Conservation (phyloP, 164 flowering plant species). For the Saururus chinensis region DNA sequence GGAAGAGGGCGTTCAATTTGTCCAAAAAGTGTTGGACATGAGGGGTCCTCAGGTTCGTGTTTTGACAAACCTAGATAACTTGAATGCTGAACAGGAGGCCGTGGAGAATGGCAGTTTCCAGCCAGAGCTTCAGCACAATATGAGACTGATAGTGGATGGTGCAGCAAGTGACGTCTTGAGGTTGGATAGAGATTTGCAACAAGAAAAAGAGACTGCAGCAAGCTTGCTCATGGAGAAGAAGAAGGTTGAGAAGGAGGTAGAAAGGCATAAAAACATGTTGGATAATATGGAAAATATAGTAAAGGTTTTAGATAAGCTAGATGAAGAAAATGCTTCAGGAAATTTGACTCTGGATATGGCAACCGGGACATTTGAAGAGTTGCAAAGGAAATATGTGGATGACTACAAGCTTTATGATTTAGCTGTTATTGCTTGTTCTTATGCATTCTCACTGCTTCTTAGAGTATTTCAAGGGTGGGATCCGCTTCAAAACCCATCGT, state of each 20-base stretch:
- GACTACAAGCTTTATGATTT: slow-evolving; percentile 70
- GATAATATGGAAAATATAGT: slow-evolving; percentile 44
- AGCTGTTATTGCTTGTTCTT: slow-evolving; percentile 69
- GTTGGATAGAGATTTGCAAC: slow-evolving; percentile 54
- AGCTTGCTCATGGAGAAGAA: slow-evolving; percentile 67
- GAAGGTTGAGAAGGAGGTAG: slow-evolving; percentile 43
- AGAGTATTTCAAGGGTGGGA: slow-evolving; percentile 90
- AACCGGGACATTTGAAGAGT: slow-evolving; percentile 36
- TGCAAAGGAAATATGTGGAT: slow-evolving; percentile 36
- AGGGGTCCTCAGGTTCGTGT: slow-evolving; percentile 85
- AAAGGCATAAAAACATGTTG: slow-evolving; percentile 45
- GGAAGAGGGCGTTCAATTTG: slow-evolving; percentile 48
- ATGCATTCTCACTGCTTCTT: slow-evolving; percentile 56
- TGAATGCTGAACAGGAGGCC: slow-evolving; percentile 67
- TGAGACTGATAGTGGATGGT: slow-evolving; percentile 56
- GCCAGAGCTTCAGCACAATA: slow-evolving; percentile 88
- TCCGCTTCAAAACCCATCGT: slow-evolving; percentile 56
- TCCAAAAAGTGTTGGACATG: slow-evolving; percentile 83
- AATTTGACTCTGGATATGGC: slow-evolving; percentile 59
- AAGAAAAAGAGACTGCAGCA: slow-evolving; percentile 59
- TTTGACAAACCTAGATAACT: slow-evolving; percentile 65
- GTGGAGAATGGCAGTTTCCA: slow-evolving; percentile 61
- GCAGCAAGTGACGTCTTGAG: slow-evolving; percentile 64
- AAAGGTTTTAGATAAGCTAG: slow-evolving; percentile 30
- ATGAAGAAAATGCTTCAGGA: slow-evolving; percentile 35